Percentiles rank a stretch among this genome's conserved stretches.
These are phyloP conservation scores for Podaxis carcinomalis DNA, from an alignment of 768 basidiomycete genomes.

Conservation along the genomic window DNA sequence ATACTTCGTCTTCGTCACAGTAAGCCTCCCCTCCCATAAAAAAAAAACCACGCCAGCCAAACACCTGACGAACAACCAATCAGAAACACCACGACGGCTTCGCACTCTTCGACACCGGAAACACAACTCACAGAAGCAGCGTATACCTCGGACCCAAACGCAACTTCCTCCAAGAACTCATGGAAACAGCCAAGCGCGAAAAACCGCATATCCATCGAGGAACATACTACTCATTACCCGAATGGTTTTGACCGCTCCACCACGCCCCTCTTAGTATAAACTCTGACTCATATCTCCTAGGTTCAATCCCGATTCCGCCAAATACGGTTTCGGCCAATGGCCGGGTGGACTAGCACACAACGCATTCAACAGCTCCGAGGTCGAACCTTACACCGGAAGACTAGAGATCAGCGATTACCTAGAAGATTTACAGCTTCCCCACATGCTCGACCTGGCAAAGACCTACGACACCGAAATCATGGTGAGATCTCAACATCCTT, in stretches of 20 bases:
- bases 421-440: constrained; percentile 44
- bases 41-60: too few relatives aligned
- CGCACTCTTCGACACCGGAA: constrained; percentile 49
- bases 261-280: too few relatives aligned
- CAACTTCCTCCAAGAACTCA: constrained; percentile 47
- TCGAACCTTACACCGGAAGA: constrained; percentile 54
- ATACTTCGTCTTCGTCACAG: constrained; percentile 57
- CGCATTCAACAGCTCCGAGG: constrained; percentile 36
- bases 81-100: constrained; percentile 68
- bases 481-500: constrained; percentile 23
- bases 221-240: constrained; percentile 54
- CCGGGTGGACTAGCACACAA: constrained; percentile 54
- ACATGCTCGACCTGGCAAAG: constrained; percentile 45
- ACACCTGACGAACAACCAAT: too few relatives aligned
- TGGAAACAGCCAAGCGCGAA: constrained; percentile 43
- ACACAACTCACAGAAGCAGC: constrained; percentile 47
- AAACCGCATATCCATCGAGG: constrained; percentile 51
- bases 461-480: constrained; percentile 52
- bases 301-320: constrained; percentile 51
- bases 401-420: constrained; percentile 48
- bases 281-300: constrained; percentile 20
- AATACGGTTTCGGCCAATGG: constrained; percentile 46
- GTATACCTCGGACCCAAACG: constrained; percentile 45
- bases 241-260: constrained; percentile 32
- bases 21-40: constrained; percentile 13